A percentile compares a stretch with the other conserved stretches of the same genome.
These are phyloP conservation scores for Panicum virgatum DNA, from an alignment of 202 grass and related monocot genomes.

Conservation along the genomic window DNA sequence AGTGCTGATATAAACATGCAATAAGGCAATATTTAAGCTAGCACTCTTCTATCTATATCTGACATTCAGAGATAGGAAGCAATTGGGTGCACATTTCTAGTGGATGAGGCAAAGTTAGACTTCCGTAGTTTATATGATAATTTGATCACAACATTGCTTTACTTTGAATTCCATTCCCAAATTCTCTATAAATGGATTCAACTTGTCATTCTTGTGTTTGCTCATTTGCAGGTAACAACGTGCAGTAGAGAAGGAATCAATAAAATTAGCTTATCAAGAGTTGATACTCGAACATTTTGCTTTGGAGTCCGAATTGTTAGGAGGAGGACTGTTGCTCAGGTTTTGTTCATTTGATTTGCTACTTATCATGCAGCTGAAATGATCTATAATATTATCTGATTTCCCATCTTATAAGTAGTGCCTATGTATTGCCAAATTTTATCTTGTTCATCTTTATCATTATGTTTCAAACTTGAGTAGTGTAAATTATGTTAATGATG, in stretches of 20 bases:
- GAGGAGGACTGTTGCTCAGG: conserved; percentile 67
- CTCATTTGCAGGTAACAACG: conserved; percentile 71
- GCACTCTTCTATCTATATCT: conserved; percentile 3
- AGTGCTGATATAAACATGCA: neutral
- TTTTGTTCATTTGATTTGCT: conserved; percentile 36
- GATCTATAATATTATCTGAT: neutral
- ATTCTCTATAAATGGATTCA: conserved; percentile 27
- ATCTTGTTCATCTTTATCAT: neutral
- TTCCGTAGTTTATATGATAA: neutral
- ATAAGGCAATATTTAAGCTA: neutral
- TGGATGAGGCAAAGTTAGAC: conserved; percentile 1
- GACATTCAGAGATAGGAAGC: neutral
- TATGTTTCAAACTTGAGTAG: neutral
- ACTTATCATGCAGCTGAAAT: conserved; percentile 27
- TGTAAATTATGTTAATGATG: neutral
- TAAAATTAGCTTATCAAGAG: conserved; percentile 81
- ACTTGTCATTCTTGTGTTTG: conserved; percentile 22
- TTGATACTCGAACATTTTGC: conserved; percentile 87
- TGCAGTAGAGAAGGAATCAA: conserved; percentile 86
- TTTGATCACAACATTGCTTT: conserved; percentile 12
- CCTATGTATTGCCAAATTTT: neutral
- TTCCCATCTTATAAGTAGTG: neutral
- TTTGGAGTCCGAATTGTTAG: conserved; percentile 88
- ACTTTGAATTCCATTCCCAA: neutral
- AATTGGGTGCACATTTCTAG: neutral